Conservation (phyloP, 805 yeast species). For the Saccharomycopsis lassenensis region DNA sequence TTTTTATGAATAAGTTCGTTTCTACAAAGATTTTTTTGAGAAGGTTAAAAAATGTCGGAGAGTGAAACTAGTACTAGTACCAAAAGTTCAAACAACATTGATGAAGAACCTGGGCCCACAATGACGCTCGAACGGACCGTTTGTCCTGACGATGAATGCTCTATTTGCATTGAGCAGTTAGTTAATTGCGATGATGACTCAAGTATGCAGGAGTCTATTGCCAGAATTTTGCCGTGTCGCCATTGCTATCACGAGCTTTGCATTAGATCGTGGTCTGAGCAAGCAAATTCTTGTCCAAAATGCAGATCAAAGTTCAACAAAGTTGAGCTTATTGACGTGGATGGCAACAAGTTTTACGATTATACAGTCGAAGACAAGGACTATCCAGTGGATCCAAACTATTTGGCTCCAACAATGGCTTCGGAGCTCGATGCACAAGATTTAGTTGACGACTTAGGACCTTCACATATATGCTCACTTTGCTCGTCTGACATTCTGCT, state of each 20-base stretch:
- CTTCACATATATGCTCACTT: constrained; percentile 31
- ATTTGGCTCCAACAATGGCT: constrained; percentile 11
- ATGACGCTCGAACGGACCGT: too few species aligned
- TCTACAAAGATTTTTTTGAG: too few species aligned
- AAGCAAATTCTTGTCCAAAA: constrained; percentile 51
- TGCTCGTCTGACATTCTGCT: too few species aligned
- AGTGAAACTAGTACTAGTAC: too few species aligned
- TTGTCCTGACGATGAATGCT: constrained; percentile 31
- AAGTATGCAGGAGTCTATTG: constrained; percentile 18
- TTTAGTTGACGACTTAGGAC: too few species aligned
- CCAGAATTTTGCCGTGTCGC: constrained; percentile 33
- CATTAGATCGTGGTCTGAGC: constrained; percentile 43
- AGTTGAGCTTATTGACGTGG: constrained; percentile 25
- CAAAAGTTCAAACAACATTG: too few species aligned
- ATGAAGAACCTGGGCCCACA: too few species aligned
- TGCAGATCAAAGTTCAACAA: constrained; percentile 39
- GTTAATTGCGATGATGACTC: constrained; percentile 19
- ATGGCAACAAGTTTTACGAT: constrained; percentile 17
- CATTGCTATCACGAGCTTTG: constrained; percentile 51
- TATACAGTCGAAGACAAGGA: constrained; percentile 17
- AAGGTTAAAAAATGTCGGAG: too few species aligned
- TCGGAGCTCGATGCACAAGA: constrained; percentile 21
- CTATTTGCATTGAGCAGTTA: constrained; percentile 46
- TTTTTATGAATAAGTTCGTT: too few species aligned
- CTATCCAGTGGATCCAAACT: constrained; percentile 11